A percentile compares a stretch with the other conserved stretches of the same genome.
Evolutionary conservation across 1,284 basidiomycete genomes (phyloP).

Genomic region (Anthracocystis walkeri): DNA sequence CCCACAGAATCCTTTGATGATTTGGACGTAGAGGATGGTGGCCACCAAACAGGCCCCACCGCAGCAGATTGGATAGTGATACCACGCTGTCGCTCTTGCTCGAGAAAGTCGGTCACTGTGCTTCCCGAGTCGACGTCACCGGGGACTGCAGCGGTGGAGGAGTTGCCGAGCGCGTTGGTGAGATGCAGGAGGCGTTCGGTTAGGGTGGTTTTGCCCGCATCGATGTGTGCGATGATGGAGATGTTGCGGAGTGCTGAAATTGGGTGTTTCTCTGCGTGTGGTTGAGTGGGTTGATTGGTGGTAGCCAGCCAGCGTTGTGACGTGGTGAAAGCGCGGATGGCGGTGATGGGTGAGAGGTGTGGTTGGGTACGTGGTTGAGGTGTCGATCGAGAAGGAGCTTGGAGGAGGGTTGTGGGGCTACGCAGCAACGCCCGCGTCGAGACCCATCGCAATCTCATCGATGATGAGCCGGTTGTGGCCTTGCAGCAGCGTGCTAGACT

Average conservation of each 20-base stretch:
- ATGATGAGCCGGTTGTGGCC: not conserved
- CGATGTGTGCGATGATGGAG: slow-evolving; percentile 69
- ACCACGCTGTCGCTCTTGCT: slow-evolving; percentile 86
- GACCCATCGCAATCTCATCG: not conserved
- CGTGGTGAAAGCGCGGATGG: slow-evolving; percentile 8
- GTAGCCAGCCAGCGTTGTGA: not conserved
- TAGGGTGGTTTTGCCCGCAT: slow-evolving; percentile 90
- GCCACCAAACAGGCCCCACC: slow-evolving; percentile 85
- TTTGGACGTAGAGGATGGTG: slow-evolving; percentile 13
- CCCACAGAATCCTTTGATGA: slow-evolving; percentile 73
- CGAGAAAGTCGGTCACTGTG: slow-evolving; percentile 89
- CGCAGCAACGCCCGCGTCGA: not conserved
- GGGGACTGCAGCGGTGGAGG: slow-evolving; percentile 64
- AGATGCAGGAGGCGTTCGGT: slow-evolving; percentile 86
- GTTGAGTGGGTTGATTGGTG: not conserved
- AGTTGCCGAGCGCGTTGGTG: slow-evolving; percentile 77
- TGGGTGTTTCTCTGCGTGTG: slow-evolving; percentile 38
- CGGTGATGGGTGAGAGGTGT: too few relatives aligned
- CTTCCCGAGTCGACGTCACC: slow-evolving; percentile 89
- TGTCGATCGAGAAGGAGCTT: not conserved
- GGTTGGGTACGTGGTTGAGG: not conserved
- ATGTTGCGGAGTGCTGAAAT: slow-evolving; percentile 51
- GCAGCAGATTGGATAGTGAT: slow-evolving; percentile 93
- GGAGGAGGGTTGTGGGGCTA: not conserved
- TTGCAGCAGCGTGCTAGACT: slow-evolving; percentile 12